phyloP scores from a whole-genome alignment of 177 flowering plant genomes.

The Tripterygium wilfordii region DNA sequence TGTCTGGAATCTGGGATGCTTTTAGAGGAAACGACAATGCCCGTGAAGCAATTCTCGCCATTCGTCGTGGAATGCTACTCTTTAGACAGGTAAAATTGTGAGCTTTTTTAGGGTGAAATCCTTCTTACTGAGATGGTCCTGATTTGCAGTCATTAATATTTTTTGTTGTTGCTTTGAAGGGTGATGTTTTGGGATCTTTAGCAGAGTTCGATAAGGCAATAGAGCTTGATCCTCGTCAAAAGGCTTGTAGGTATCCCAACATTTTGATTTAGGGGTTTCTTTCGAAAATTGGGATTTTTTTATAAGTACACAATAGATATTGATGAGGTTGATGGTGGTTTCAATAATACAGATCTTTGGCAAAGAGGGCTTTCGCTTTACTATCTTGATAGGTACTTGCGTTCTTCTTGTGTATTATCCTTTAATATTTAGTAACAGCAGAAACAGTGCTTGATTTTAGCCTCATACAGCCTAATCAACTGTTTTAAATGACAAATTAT shows the following conservation, averaged over 20 bases:
- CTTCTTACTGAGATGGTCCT: not conserved
- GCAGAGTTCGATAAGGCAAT: slow-evolving; percentile 81
- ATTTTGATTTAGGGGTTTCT: not conserved
- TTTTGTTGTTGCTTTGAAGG: slow-evolving; percentile 33
- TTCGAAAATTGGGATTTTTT: not conserved
- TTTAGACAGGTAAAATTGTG: slow-evolving; percentile 51
- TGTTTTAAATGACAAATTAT: no score
- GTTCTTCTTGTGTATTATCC: slow-evolving; percentile 1
- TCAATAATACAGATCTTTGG: slow-evolving; percentile 72
- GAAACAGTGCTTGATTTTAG: no score
- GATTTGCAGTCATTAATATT: not conserved
- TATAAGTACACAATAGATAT: no score
- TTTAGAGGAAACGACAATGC: slow-evolving; percentile 45
- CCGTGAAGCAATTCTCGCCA: slow-evolving; percentile 45
- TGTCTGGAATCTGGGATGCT: slow-evolving; percentile 67
- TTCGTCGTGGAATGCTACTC: slow-evolving; percentile 65
- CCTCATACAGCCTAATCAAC: no score
- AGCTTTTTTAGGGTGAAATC: not conserved
- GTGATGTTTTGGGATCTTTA: slow-evolving; percentile 80
- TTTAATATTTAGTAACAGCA: no score
- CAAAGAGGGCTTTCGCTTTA: slow-evolving; percentile 91
- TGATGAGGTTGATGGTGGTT: not conserved
- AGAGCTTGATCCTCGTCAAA: slow-evolving; percentile 89
- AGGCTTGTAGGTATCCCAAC: slow-evolving; percentile 63
- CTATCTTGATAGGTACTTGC: slow-evolving; percentile 77